Conservation (phyloP, 1,139 yeast species). For the Blastobotrys ciferrii region DNA sequence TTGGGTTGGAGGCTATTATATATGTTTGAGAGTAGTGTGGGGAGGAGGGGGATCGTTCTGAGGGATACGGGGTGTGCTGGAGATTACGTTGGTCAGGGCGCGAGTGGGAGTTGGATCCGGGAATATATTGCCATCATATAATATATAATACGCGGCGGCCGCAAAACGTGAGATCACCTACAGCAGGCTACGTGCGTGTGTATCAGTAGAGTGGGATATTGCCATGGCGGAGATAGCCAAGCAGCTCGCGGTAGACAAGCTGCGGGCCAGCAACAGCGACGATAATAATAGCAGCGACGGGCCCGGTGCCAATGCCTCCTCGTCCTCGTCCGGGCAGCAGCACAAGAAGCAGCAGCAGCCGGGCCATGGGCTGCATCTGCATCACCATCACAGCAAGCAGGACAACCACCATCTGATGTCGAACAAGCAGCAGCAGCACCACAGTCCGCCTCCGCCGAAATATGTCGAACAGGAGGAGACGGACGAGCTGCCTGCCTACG, state of each 20-base stretch:
- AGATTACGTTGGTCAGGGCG: neutral
- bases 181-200: neutral
- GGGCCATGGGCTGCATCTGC: conserved; percentile 8
- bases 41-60: no score
- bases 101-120: neutral
- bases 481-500: conserved; percentile 17
- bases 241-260: conserved; percentile 15
- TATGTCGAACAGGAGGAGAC: conserved; percentile 10
- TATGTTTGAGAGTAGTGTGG: no score
- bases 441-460: conserved; percentile 16
- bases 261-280: conserved; percentile 6
- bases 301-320: neutral
- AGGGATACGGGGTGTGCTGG: neutral
- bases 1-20: no score
- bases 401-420: conserved; percentile 24
- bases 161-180: neutral
- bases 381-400: conserved; percentile 26
- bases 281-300: neutral
- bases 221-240: conserved; percentile 18
- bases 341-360: conserved; percentile 9
- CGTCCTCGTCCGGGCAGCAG: neutral
- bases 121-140: neutral
- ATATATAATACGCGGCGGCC: neutral
- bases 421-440: conserved; percentile 9
- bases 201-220: neutral